These are phyloP conservation scores for Colletotrichum gloeosporioides DNA, from an alignment of 2,329 filamentous ascomycete genomes.

Conservation along the genomic window DNA sequence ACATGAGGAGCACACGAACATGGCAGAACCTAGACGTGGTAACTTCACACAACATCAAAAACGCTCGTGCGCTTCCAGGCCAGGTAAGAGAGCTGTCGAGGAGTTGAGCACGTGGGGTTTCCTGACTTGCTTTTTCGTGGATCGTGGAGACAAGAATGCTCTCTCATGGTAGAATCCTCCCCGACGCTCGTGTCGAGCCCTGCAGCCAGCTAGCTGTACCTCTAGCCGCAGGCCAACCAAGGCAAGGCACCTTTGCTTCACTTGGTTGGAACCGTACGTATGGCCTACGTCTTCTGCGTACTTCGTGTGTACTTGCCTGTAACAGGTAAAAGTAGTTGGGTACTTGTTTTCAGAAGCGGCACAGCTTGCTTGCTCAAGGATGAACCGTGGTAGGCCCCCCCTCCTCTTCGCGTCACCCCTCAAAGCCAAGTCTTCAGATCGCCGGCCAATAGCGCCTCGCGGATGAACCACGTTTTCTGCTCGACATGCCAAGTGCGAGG, in stretches of 20 bases:
- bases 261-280: background rate
- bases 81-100: background rate
- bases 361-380: constrained; percentile 1
- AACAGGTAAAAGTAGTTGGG: background rate
- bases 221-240: background rate
- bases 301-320: background rate
- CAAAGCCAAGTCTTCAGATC: constrained; percentile 18
- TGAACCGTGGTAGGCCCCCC: background rate
- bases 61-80: background rate
- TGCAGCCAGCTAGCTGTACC: background rate
- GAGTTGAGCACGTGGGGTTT: constrained; percentile 5
- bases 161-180: background rate
- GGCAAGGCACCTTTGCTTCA: background rate
- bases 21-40: background rate
- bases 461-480: constrained; percentile 27
- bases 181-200: background rate
- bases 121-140: background rate
- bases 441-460: constrained; percentile 23
- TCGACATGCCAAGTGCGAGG: constrained; percentile 28
- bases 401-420: background rate
- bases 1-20: background rate
- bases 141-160: background rate
- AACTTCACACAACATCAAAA: background rate
- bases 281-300: background rate
- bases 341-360: background rate